These are phyloP conservation scores for Candolleomyces efflorescens DNA, from an alignment of 768 basidiomycete genomes.

Conservation along the genomic window DNA sequence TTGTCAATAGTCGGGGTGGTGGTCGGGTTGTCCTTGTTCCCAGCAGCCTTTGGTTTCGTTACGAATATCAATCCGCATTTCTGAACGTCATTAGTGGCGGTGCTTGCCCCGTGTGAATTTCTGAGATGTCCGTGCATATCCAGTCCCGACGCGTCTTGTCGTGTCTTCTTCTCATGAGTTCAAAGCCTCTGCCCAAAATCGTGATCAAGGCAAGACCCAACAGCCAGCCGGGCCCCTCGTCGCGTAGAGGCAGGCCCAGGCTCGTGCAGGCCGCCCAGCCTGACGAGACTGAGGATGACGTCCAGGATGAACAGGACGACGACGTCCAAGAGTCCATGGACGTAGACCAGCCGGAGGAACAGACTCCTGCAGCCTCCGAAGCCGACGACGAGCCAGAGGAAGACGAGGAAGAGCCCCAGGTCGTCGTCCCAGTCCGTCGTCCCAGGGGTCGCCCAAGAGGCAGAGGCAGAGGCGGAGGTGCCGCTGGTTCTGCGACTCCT, in stretches of 20 bases:
- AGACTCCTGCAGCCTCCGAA: conserved; percentile 13
- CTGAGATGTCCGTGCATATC: background rate
- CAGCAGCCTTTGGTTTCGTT: background rate
- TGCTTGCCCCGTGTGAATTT: background rate
- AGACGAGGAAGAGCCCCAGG: conserved; percentile 26
- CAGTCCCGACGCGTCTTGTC: background rate
- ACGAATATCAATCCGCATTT: background rate
- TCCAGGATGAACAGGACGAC: conserved; percentile 20
- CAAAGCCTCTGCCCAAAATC: conserved; percentile 37
- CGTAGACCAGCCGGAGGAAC: conserved; percentile 22
- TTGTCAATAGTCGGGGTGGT: too few species aligned
- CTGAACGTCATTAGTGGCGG: background rate
- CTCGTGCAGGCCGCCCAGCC: conserved; percentile 25
- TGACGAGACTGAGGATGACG: conserved; percentile 28
- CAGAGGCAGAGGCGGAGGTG: conserved; percentile 27
- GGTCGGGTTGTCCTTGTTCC: background rate
- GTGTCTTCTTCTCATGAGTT: background rate
- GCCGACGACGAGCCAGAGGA: conserved; percentile 27
- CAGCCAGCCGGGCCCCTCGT: conserved; percentile 15
- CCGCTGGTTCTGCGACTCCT: conserved; percentile 12
- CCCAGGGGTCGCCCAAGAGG: conserved; percentile 25
- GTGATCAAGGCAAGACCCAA: conserved; percentile 42
- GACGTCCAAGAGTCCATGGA: conserved; percentile 27
- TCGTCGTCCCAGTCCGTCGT: conserved; percentile 20
- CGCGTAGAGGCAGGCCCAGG: conserved; percentile 18